A percentile compares a stretch with the other conserved stretches of the same genome.
Conservation (phyloP, 2,329 filamentous ascomycete genomes). For the Aspergillus glaucus region DNA sequence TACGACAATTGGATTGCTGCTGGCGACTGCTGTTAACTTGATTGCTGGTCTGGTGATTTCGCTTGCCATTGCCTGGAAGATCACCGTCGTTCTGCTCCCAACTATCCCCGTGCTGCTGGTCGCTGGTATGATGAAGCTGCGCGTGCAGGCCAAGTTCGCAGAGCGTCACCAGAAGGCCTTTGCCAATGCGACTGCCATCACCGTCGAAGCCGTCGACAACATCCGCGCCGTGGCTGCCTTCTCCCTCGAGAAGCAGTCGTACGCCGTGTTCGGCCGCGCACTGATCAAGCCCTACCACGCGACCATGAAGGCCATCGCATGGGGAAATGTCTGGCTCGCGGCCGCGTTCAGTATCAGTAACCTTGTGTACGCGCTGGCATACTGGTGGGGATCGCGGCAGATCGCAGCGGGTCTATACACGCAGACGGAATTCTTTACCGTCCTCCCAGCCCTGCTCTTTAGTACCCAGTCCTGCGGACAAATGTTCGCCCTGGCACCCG, state of each 20-base stretch:
- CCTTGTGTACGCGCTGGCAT: constrained; percentile 66
- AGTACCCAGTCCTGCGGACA: constrained; percentile 67
- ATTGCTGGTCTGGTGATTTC: constrained; percentile 61
- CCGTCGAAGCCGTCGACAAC: constrained; percentile 46
- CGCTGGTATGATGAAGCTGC: constrained; percentile 62
- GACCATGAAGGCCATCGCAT: constrained; percentile 41
- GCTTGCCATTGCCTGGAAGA: constrained; percentile 67
- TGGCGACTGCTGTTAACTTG: constrained; percentile 64
- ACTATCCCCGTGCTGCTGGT: constrained; percentile 63
- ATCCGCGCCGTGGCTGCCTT: constrained; percentile 48
- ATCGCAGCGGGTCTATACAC: constrained; percentile 61
- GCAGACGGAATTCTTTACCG: constrained; percentile 65
- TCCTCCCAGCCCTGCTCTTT: constrained; percentile 63
- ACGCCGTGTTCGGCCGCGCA: constrained; percentile 40
- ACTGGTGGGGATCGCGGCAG: constrained; percentile 70
- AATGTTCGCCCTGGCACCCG: constrained; percentile 67
- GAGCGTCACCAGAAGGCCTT: constrained; percentile 47
- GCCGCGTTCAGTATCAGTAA: constrained; percentile 46
- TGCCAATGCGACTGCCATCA: constrained; percentile 44
- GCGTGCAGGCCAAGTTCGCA: constrained; percentile 53
- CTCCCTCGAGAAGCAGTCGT: constrained; percentile 45
- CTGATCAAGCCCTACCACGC: constrained; percentile 42
- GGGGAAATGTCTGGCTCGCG: constrained; percentile 40
- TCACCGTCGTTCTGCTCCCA: constrained; percentile 64
- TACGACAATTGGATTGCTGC: constrained; percentile 61